Evolutionary conservation across 805 yeast species (phyloP), one percentile per base, ranked within the genome.

Genomic region (Wickerhamiella galacta): DNA sequence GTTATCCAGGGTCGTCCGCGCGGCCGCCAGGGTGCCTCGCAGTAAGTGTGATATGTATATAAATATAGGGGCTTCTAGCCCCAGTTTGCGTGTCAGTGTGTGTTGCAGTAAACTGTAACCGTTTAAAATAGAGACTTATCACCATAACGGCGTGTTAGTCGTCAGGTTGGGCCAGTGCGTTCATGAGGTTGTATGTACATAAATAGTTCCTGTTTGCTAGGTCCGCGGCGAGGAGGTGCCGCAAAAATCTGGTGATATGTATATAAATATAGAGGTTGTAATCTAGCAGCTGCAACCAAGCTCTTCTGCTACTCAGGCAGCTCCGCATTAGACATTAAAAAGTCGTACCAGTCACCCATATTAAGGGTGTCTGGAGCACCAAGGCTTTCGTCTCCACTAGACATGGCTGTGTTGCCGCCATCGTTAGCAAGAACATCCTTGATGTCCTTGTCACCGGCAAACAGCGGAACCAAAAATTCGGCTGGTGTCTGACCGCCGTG

Each of bases 1-100:
- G 78, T 81, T 66, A 81, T 83, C 33, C 74, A 77, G 54, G 95
- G 87, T 57, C 76, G 96, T 63, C 93, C 92, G 46, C 70, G 93
- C 60, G 81, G 81, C 30, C 71, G 45, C 32, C 50, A 46, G 39
- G 48, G 50, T 16, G 50, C 48, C 28, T n/a, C n/a, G n/a, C n/a
- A n/a, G n/a, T n/a, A n/a, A n/a, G n/a, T n/a, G n/a, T n/a, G n/a
- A n/a, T 35, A 36, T 21, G 28, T 30, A 18, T 16, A 24, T 17
- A 21, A 11, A 11, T 20, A 20, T 20, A 20, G 22, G 11, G 22
- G n/a, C n/a, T n/a, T n/a, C n/a, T n/a, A n/a, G n/a, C n/a, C n/a
- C n/a, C n/a, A n/a, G n/a, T n/a, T n/a, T n/a, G n/a, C n/a, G n/a
- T n/a, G n/a, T n/a, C n/a, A n/a, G n/a, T n/a, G n/a, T n/a, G n/a